Evolutionary conservation across 305 asterid species (phyloP).

Genomic region (Fraxinus ornus): DNA sequence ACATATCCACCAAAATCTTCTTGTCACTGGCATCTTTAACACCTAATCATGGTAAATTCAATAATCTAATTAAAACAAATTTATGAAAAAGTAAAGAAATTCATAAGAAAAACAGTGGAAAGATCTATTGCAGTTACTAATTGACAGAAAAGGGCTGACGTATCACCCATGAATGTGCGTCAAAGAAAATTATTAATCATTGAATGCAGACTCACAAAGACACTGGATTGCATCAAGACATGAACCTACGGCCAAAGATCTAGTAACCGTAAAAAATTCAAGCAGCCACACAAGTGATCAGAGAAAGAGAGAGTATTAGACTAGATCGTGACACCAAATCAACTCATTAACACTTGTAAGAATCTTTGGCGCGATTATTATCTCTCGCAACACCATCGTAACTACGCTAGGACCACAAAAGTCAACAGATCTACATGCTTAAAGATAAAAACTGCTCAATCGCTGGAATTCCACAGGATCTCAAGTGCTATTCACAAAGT

Average conservation of each 20-base stretch:
- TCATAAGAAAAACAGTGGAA: not conserved
- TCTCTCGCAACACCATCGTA: not conserved
- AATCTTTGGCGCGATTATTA: not conserved
- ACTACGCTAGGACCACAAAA: not conserved
- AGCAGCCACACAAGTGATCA: not conserved
- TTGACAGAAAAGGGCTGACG: not conserved
- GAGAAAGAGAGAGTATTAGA: not conserved
- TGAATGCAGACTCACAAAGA: not conserved
- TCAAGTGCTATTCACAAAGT: not conserved
- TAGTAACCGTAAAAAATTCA: not conserved
- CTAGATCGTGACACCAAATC: not conserved
- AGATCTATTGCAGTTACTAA: conserved; percentile 1
- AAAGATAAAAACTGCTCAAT: not conserved
- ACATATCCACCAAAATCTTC: conserved; percentile 93
- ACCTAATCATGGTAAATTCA: conserved; percentile 36
- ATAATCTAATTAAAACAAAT: conserved; percentile 15
- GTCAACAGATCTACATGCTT: not conserved
- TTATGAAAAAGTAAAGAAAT: not conserved
- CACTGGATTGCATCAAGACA: not conserved
- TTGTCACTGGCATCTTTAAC: conserved; percentile 96
- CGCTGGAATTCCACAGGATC: conserved; percentile 4
- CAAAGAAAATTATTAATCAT: not conserved
- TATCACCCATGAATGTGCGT: not conserved
- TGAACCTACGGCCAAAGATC: not conserved
- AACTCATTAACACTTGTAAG: not conserved